Percentiles rank a stretch among this genome's conserved stretches.
Conservation (phyloP, 2,329 filamentous ascomycete species). For the Exophiala spinifera region DNA sequence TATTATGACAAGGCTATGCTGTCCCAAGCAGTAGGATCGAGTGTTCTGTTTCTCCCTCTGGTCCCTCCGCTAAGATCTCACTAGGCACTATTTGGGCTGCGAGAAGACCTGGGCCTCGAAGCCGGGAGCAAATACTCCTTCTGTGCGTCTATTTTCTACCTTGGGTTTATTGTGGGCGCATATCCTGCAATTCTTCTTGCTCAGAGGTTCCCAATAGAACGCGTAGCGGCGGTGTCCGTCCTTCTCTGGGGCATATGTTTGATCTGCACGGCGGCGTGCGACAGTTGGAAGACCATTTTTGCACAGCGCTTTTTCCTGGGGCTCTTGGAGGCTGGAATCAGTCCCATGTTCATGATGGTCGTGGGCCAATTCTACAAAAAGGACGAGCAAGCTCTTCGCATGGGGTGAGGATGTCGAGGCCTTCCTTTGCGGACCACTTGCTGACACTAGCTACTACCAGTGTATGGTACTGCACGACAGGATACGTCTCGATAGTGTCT, state of each 20-base stretch:
- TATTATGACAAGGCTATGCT: slow-evolving; percentile 59
- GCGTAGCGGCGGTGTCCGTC: slow-evolving; percentile 61
- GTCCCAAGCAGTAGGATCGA: slow-evolving; percentile 45
- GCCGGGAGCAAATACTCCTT: slow-evolving; percentile 42
- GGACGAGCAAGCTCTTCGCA: slow-evolving; percentile 59
- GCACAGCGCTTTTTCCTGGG: slow-evolving; percentile 63
- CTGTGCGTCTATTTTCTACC: slow-evolving; percentile 54
- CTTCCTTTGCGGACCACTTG: not conserved
- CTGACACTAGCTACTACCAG: slow-evolving; percentile 22
- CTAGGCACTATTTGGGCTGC: slow-evolving; percentile 42
- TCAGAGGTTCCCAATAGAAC: slow-evolving; percentile 63
- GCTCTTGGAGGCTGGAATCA: slow-evolving; percentile 62
- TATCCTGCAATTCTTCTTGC: slow-evolving; percentile 70
- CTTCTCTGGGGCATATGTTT: slow-evolving; percentile 65
- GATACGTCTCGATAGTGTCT: slow-evolving; percentile 45
- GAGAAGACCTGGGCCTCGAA: slow-evolving; percentile 40
- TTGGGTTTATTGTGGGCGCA: slow-evolving; percentile 69
- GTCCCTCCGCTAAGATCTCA: not conserved
- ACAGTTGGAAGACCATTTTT: slow-evolving; percentile 60
- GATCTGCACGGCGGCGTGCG: slow-evolving; percentile 67
- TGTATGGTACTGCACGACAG: slow-evolving; percentile 60
- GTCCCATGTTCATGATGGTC: slow-evolving; percentile 64
- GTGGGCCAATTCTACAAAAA: slow-evolving; percentile 63
- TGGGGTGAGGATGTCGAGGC: slow-evolving; percentile 47
- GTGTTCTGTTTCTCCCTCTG: not conserved